Percentiles rank a stretch among this genome's conserved stretches.
These are phyloP conservation scores for Penicillium crystallinum DNA, from an alignment of 495 filamentous ascomycete genomes.

Conservation along the genomic window DNA sequence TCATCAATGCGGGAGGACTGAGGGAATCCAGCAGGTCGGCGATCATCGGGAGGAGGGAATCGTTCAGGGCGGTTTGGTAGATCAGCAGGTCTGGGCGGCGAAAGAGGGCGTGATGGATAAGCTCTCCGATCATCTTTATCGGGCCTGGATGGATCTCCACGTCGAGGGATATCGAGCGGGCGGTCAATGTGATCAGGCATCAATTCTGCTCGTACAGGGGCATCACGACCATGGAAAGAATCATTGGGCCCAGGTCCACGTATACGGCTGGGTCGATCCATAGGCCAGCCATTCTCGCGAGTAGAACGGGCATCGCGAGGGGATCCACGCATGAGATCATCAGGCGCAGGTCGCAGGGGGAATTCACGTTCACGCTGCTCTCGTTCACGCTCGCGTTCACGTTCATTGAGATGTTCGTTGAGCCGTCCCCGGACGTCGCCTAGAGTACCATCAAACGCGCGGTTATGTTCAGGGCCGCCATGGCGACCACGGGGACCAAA, in stretches of 20 bases:
- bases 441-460: conserved; percentile 29
- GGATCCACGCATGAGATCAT: conserved; percentile 42
- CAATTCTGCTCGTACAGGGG: conserved; percentile 33
- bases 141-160: conserved; percentile 26
- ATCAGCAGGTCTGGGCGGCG: conserved; percentile 28
- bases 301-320: conserved; percentile 30
- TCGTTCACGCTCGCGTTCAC: conserved; percentile 25
- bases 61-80: conserved; percentile 36
- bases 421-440: conserved; percentile 22
- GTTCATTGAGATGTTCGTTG: conserved; percentile 25
- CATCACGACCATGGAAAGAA: conserved; percentile 26
- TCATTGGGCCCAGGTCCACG: conserved; percentile 20
- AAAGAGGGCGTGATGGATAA: conserved; percentile 20
- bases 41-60: conserved; percentile 31
- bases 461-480: conserved; percentile 30
- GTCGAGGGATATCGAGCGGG: conserved; percentile 27
- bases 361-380: conserved; percentile 28
- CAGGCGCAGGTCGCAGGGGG: conserved; percentile 25
- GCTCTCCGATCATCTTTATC: conserved; percentile 37
- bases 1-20: conserved; percentile 29
- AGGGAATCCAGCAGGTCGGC: conserved; percentile 22
- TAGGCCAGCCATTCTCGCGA: conserved; percentile 34
- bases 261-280: conserved; percentile 32
- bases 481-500: conserved; percentile 35
- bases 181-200: conserved; percentile 35